A percentile compares a stretch with the other conserved stretches of the same genome.
Conservation (phyloP, 371 early-diverging fungal genomes). For the Ordospora colligata region DNA sequence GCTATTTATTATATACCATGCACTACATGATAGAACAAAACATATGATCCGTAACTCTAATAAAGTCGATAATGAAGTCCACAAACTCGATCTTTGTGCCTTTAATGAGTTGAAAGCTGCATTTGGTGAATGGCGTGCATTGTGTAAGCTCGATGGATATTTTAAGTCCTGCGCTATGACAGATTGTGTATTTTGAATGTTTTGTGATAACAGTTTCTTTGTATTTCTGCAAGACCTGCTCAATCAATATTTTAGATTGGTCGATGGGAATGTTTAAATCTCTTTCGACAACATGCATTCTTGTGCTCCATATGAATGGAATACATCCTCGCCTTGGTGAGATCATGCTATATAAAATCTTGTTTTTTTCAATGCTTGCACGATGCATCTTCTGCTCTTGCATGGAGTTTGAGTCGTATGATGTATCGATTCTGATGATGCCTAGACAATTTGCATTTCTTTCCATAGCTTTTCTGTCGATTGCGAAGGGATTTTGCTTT, state of each 20-base stretch:
- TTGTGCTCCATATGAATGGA: neutral
- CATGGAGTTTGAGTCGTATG: too few species aligned
- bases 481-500: neutral
- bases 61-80: neutral
- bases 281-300: neutral
- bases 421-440: too few species aligned
- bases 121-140: neutral
- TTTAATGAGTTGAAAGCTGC: neutral
- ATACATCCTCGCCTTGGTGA: neutral
- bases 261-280: neutral
- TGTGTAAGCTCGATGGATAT: neutral
- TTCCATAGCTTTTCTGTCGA: too few species aligned
- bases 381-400: neutral
- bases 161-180: neutral
- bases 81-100: constrained; percentile 5
- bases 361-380: neutral
- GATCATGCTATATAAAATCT: neutral
- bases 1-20: neutral
- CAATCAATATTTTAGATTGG: neutral
- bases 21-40: neutral
- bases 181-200: neutral
- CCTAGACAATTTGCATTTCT: too few species aligned
- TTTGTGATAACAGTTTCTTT: neutral
- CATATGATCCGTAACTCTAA: neutral
- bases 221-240: neutral